Evolutionary conservation across 108 stramenopile species (phyloP).

Genomic region (Parietichytrium sp.): DNA sequence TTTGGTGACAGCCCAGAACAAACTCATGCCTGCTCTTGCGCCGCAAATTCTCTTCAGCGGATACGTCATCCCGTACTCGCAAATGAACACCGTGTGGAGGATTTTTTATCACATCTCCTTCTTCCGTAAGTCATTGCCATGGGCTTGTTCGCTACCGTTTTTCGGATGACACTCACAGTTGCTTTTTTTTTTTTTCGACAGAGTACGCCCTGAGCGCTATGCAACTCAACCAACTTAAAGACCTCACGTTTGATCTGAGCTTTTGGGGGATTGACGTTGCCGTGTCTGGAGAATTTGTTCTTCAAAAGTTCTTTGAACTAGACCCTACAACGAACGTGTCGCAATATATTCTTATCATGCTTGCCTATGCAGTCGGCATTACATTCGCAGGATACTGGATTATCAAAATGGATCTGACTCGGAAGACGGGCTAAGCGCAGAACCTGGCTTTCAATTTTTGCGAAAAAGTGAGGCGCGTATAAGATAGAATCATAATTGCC

Average conservation of each 20-base stretch:
- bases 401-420: too few species aligned
- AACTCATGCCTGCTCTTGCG: not conserved
- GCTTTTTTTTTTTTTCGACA: too few species aligned
- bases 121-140: too few species aligned
- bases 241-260: not conserved
- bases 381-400: too few species aligned
- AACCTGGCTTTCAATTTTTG: too few species aligned
- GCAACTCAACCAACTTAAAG: constrained; percentile 26
- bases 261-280: not conserved
- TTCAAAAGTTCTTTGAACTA: constrained; percentile 8
- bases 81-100: not conserved
- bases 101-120: not conserved
- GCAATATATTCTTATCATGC: too few species aligned
- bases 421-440: too few species aligned
- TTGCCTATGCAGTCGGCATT: too few species aligned
- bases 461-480: too few species aligned
- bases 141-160: too few species aligned
- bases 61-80: constrained; percentile 38
- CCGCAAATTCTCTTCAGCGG: constrained; percentile 30
- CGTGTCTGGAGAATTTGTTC: not conserved
- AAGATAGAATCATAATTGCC: too few species aligned
- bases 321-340: constrained; percentile 30
- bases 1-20: not conserved
- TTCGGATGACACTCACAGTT: too few species aligned
- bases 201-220: not conserved